These are phyloP conservation scores for Salix suchowensis DNA, from an alignment of 345 rosid genomes.

Conservation along the genomic window DNA sequence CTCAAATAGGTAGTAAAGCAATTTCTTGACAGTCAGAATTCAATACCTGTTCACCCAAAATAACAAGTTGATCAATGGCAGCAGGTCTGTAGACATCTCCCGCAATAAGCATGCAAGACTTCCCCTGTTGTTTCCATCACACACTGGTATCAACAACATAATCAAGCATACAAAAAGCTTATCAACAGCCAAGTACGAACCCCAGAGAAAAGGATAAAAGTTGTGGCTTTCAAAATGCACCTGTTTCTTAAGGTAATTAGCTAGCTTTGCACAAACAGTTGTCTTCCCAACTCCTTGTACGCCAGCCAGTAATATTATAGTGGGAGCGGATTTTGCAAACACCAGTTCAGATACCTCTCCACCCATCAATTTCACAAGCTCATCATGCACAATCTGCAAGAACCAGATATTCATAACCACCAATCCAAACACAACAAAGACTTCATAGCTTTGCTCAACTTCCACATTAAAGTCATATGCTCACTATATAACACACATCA, in stretches of 20 bases:
- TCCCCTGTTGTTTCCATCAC: no score
- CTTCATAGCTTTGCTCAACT: background rate
- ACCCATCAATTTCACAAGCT: slow-evolving; percentile 95
- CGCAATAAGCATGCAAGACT: no score
- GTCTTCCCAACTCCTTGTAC: slow-evolving; percentile 98
- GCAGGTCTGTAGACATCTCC: no score
- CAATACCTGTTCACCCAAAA: no score
- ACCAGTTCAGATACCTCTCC: slow-evolving; percentile 92
- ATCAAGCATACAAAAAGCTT: no score
- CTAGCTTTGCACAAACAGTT: slow-evolving; percentile 89
- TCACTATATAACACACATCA: background rate
- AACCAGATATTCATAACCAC: slow-evolving; percentile 5
- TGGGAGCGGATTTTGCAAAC: slow-evolving; percentile 76
- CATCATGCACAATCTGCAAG: slow-evolving; percentile 73
- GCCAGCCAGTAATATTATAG: slow-evolving; percentile 88
- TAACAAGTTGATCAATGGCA: no score
- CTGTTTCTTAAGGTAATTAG: slow-evolving; percentile 89
- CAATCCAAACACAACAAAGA: background rate
- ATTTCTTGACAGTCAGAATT: no score
- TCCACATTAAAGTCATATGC: background rate
- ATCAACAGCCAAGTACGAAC: no score
- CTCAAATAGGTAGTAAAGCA: no score
- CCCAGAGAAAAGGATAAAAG: background rate
- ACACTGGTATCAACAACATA: no score
- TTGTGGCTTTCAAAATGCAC: slow-evolving; percentile 26